phyloP scores from a whole-genome alignment of 495 filamentous ascomycete genomes.

The Podospora bellae-mahoneyi region DNA sequence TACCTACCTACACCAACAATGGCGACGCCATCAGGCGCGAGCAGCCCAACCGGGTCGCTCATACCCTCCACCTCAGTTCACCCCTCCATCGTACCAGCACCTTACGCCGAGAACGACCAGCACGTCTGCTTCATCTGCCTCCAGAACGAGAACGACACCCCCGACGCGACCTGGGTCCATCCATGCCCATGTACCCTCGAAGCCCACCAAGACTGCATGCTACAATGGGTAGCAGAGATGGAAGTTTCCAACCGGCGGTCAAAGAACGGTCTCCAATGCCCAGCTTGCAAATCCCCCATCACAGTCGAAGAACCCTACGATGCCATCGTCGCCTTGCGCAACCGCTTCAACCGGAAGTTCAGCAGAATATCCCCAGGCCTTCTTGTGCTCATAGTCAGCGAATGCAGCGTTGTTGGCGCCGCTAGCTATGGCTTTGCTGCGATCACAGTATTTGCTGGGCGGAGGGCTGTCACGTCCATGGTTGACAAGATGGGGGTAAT shows the following conservation, averaged over 20 bases:
- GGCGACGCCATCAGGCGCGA: not conserved
- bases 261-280: slow-evolving; percentile 68
- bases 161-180: slow-evolving; percentile 70
- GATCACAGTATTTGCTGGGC: slow-evolving; percentile 38
- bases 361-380: slow-evolving; percentile 57
- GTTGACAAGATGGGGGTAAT: not conserved
- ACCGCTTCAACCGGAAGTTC: slow-evolving; percentile 52
- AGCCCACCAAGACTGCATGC: slow-evolving; percentile 85
- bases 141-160: slow-evolving; percentile 64
- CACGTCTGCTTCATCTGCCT: slow-evolving; percentile 94
- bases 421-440: slow-evolving; percentile 40
- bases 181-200: slow-evolving; percentile 86
- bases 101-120: slow-evolving; percentile 34
- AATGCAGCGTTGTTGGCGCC: slow-evolving; percentile 48
- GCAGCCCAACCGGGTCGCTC: not conserved
- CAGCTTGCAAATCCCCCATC: slow-evolving; percentile 83
- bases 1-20: not conserved
- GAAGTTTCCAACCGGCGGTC: slow-evolving; percentile 54
- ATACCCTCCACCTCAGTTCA: not conserved
- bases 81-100: slow-evolving; percentile 13
- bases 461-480: slow-evolving; percentile 30
- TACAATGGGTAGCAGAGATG: slow-evolving; percentile 84
- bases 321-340: slow-evolving; percentile 57
- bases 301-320: slow-evolving; percentile 68
- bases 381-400: slow-evolving; percentile 52